phyloP scores from a whole-genome alignment of 2,329 filamentous ascomycete genomes.

The Neocatenulostroma microsporum region DNA sequence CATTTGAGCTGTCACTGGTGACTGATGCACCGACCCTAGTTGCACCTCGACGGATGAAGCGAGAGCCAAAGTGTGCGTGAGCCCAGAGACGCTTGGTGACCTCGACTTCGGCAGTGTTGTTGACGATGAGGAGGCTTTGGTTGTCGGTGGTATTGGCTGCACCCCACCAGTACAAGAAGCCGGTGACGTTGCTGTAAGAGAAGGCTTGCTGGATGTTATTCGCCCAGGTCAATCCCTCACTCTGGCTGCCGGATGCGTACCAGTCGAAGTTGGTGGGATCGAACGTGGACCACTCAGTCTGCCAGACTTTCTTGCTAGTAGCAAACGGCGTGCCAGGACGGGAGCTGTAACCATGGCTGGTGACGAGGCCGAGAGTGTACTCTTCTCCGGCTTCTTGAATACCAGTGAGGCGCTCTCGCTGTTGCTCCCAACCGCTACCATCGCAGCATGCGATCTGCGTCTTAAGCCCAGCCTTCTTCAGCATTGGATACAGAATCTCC shows the following conservation, averaged over 20 bases:
- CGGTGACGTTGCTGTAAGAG: conserved; percentile 42
- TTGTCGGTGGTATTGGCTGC: conserved; percentile 33
- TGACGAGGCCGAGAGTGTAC: conserved; percentile 34
- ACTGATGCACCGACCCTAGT: conserved; percentile 29
- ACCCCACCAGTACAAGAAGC: conserved; percentile 51
- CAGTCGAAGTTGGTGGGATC: conserved; percentile 36
- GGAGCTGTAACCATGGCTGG: conserved; percentile 37
- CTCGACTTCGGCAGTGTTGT: conserved; percentile 28
- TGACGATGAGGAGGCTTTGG: conserved; percentile 28
- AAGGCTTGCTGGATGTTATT: conserved; percentile 47
- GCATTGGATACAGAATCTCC: conserved; percentile 36
- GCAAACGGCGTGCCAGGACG: conserved; percentile 35
- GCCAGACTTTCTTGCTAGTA: conserved; percentile 42
- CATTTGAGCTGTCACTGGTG: conserved; percentile 15
- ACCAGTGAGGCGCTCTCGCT: conserved; percentile 12
- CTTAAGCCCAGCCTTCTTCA: conserved; percentile 31
- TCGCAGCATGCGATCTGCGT: conserved; percentile 40
- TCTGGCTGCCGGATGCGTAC: conserved; percentile 39
- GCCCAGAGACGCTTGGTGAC: conserved; percentile 33
- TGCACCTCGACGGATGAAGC: conserved; percentile 34
- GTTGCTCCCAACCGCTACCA: conserved; percentile 33
- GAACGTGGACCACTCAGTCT: conserved; percentile 46
- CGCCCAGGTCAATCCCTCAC: conserved; percentile 51
- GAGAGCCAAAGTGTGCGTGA: conserved; percentile 32
- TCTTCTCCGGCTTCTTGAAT: conserved; percentile 33